Evolutionary conservation across 2,329 filamentous ascomycete genomes (phyloP), one percentile per base, ranked within the genome.

Genomic region (Ophiocordyceps polyrhachis-furcata): DNA sequence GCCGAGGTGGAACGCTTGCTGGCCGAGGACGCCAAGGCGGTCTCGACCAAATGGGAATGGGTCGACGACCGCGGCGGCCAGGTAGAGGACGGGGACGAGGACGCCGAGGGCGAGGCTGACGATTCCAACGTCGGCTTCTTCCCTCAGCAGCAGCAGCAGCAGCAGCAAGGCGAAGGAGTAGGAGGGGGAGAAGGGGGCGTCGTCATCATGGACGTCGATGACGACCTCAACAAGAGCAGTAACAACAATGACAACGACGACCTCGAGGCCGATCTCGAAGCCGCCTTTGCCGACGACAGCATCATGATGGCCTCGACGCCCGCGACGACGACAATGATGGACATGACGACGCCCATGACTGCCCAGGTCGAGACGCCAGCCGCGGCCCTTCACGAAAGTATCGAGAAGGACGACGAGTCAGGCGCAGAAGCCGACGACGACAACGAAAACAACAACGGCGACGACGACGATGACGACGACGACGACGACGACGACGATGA

Each of bases 1-100:
- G 76, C 79, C 46, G 76, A 83, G 52, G 84, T 93, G 31, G 77
- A 86, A 50, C 72, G 80, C 41, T 65, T 93, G 31, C 68, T 93
- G 4, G 71, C 72, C 41, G 76, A 79, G 38, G 87, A 94, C 53
- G 69, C 71, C 44, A 69, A 70, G 37, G 73, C 78, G 5, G 50
- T 69, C 2, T 72, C 72, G 20, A 74, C 79, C 14, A 69, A 67
- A 44, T 82, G 74, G 53, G 78, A 86, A 55, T 67, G 82, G 54
- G 65, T 83, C 43, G 76, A 82, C 48, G 66, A 77, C 41, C 62
- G 60, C 40, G 56, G 60, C 40, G 56, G 47, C 19, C 54, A 52
- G 40, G 55, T 57, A 64, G 58, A 60, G 9, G 65, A 62, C 8
- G 66, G 61, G n/a, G 68, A 73, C 14, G 71, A 73, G 40, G 73